Evolutionary conservation across 2,329 filamentous ascomycete species (phyloP), one percentile per base, ranked within the genome.

Genomic region (Colletotrichum kahawae): DNA sequence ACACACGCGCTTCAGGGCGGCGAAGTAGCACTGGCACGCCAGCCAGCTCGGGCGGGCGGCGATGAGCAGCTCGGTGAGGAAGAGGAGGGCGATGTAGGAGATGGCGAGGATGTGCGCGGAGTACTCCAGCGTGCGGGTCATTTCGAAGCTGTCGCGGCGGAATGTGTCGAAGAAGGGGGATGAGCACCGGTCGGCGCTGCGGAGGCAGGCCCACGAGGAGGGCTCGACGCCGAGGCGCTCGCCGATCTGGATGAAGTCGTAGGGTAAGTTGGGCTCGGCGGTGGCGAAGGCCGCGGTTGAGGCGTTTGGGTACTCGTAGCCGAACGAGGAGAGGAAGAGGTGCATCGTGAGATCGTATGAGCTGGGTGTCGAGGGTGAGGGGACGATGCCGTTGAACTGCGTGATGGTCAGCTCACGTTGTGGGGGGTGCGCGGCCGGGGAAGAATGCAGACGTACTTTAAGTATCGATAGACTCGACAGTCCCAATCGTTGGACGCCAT

Each of bases 371-470:
- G 21, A 18, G 9, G 51, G 3, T 9, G 67, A 70, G 43, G 67
- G 34, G 13, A 76, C 16, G 64, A 77, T 76, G 43, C 74, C 76
- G 33, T 75, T 33, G 16, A 77, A 77, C 74, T 77, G 60, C 12
- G 9, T 2, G 3, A 5, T 21, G 13, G 62, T 38, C 7, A 51
- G 54, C 33, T n/a, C 16, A 51, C 7, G 12, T 2, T 10, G 10
- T 12, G 51, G 4, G 3, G 4, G 7, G 1, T 21, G 21, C 8
- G 9, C 10, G 7, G 24, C 12, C 6, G 18, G 18, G 12, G 14
- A 56, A 6, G 33, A 13, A 13, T 24, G 13, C 24, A 16, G 27
- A 21, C 13, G 24, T 8, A 75, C 74, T 67, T 67, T 24, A 2
- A 76, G 33, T 29, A 75, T 65, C 16, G 71, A 64, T 2, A 77